These are phyloP conservation scores for Fusarium odoratissimum DNA, from an alignment of 2,329 filamentous ascomycete genomes.

Conservation along the genomic window DNA sequence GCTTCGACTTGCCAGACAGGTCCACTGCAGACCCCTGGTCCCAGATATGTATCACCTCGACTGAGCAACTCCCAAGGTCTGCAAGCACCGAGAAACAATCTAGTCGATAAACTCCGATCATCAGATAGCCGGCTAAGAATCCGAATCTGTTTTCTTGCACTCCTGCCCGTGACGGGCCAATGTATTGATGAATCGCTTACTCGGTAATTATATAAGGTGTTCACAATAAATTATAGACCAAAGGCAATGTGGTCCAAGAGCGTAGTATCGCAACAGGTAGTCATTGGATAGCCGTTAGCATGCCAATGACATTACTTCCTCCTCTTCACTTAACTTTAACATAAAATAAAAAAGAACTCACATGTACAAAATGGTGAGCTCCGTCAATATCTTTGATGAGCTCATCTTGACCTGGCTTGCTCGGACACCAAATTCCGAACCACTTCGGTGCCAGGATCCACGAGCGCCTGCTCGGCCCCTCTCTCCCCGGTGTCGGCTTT, in stretches of 20 bases:
- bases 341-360: not conserved
- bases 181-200: constrained; percentile 7
- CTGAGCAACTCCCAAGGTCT: constrained; percentile 33
- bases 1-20: constrained; percentile 32
- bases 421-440: constrained; percentile 43
- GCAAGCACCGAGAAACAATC: constrained; percentile 11
- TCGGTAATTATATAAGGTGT: not conserved
- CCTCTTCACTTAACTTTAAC: not conserved
- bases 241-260: not conserved
- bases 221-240: not conserved
- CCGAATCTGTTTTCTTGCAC: not conserved
- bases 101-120: constrained; percentile 8
- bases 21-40: constrained; percentile 22
- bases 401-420: not conserved
- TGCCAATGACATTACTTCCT: not conserved
- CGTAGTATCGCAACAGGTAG: not conserved
- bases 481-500: constrained; percentile 45
- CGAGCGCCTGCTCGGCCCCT: constrained; percentile 38
- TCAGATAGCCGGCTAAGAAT: constrained; percentile 5
- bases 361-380: not conserved
- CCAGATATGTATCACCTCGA: constrained; percentile 21
- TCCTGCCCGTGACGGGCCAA: constrained; percentile 4
- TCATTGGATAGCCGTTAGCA: not conserved
- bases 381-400: not conserved
- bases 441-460: constrained; percentile 4